A percentile compares a stretch with the other conserved stretches of the same genome.
These are phyloP conservation scores for Hanseniaspora mollemarum DNA, from an alignment of 805 yeast species.

Conservation along the genomic window DNA sequence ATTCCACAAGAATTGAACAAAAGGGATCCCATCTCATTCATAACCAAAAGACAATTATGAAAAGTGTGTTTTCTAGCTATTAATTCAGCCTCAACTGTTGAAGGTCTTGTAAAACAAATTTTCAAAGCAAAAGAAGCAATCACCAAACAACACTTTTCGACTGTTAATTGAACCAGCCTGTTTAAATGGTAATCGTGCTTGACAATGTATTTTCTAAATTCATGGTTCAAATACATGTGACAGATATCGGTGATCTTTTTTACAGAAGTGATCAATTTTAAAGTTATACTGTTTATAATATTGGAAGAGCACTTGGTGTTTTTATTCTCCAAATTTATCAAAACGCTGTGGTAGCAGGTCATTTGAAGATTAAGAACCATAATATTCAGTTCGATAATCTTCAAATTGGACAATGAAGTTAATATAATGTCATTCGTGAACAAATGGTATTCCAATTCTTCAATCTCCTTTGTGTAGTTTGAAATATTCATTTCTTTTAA, in stretches of 20 bases:
- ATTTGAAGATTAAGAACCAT: not conserved
- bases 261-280: not conserved
- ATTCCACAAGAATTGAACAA: slow-evolving; percentile 16
- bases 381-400: slow-evolving; percentile 12
- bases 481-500: not conserved
- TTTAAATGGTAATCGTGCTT: slow-evolving; percentile 15
- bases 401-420: slow-evolving; percentile 2
- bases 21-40: slow-evolving; percentile 17
- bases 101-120: slow-evolving; percentile 3
- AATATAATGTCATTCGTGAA: not conserved
- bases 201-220: slow-evolving; percentile 6
- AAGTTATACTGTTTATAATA: not conserved
- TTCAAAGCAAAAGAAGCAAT: slow-evolving; percentile 9
- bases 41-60: slow-evolving; percentile 1
- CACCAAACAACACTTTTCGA: slow-evolving; percentile 12
- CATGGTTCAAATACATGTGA: slow-evolving; percentile 11
- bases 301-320: not conserved
- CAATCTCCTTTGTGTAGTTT: slow-evolving; percentile 6
- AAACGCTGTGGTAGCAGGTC: slow-evolving; percentile 5
- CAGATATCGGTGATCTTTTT: slow-evolving; percentile 2
- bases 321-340: slow-evolving; percentile 2
- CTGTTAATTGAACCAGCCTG: slow-evolving; percentile 13
- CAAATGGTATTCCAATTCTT: slow-evolving; percentile 6
- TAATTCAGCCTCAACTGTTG: not conserved
- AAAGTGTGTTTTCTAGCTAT: not conserved